Evolutionary conservation across 441 rosid genomes (phyloP).

Genomic region (Corymbia citriodora): DNA sequence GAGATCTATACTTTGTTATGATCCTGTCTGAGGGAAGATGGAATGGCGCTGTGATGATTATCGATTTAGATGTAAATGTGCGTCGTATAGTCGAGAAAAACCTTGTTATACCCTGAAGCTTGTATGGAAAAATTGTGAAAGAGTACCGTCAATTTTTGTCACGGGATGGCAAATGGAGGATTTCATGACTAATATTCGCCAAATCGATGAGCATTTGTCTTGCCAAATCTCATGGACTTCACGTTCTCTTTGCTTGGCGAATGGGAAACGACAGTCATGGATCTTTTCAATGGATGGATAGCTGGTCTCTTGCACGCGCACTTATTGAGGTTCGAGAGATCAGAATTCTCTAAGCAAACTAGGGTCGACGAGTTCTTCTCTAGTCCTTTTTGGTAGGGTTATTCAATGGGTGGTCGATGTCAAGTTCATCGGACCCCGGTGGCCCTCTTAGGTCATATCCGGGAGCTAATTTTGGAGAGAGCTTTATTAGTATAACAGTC

Average conservation of each 20-base stretch:
- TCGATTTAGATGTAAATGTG: not conserved
- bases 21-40: not conserved
- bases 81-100: not conserved
- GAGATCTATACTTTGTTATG: not conserved
- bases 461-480: not conserved
- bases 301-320: not conserved
- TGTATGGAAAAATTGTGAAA: not conserved
- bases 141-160: fast-evolving
- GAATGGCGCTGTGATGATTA: not conserved
- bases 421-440: not conserved
- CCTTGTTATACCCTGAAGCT: not conserved
- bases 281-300: not conserved
- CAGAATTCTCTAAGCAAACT: not conserved
- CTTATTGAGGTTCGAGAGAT: not conserved
- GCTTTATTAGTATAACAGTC: no score
- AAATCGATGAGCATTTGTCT: not conserved
- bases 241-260: fast-evolving
- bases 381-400: not conserved
- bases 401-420: not conserved
- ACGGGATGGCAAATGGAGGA: not conserved
- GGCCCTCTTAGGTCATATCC: not conserved
- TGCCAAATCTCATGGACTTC: no score
- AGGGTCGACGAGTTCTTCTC: not conserved
- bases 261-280: not conserved
- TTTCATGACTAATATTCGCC: not conserved